Evolutionary conservation across 2,329 filamentous ascomycete species (phyloP).

Genomic region (Fusarium concolor): DNA sequence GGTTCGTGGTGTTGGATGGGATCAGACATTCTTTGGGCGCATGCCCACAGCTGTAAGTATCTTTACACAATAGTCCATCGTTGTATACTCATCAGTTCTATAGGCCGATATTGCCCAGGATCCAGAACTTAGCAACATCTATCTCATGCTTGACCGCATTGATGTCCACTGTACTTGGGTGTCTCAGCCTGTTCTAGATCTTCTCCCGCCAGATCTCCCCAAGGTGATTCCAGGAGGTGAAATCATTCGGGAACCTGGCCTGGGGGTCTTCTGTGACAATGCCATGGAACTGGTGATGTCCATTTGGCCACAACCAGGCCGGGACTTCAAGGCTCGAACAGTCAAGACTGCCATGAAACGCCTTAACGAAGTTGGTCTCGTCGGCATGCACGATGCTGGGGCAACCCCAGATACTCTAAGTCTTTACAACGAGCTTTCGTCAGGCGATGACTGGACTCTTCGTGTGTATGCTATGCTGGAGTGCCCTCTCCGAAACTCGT

Average conservation of each 20-base stretch:
- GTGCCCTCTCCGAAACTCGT: slow-evolving; percentile 72
- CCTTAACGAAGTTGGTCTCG: slow-evolving; percentile 73
- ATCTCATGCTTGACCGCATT: slow-evolving; percentile 76
- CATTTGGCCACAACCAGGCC: slow-evolving; percentile 67
- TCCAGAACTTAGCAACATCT: slow-evolving; percentile 63
- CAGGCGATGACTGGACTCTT: slow-evolving; percentile 65
- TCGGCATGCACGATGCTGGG: slow-evolving; percentile 77
- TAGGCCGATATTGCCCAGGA: slow-evolving; percentile 67
- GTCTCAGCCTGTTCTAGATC: slow-evolving; percentile 70
- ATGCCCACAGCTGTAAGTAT: slow-evolving; percentile 73
- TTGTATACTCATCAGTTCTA: background rate
- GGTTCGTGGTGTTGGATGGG: slow-evolving; percentile 77
- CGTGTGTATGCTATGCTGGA: slow-evolving; percentile 77
- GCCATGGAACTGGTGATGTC: slow-evolving; percentile 72
- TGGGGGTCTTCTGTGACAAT: slow-evolving; percentile 79
- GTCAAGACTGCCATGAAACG: slow-evolving; percentile 70
- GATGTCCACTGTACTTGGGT: slow-evolving; percentile 79
- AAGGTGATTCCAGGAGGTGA: slow-evolving; percentile 72
- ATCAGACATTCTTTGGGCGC: slow-evolving; percentile 72
- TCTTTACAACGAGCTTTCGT: slow-evolving; percentile 65
- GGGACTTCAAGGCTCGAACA: slow-evolving; percentile 64
- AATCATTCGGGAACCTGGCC: slow-evolving; percentile 68
- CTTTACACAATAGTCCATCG: background rate
- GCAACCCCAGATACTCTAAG: slow-evolving; percentile 65
- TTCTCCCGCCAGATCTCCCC: slow-evolving; percentile 65